phyloP scores from a whole-genome alignment of 768 basidiomycete species.

The Pleurotus citrinopileatus region DNA sequence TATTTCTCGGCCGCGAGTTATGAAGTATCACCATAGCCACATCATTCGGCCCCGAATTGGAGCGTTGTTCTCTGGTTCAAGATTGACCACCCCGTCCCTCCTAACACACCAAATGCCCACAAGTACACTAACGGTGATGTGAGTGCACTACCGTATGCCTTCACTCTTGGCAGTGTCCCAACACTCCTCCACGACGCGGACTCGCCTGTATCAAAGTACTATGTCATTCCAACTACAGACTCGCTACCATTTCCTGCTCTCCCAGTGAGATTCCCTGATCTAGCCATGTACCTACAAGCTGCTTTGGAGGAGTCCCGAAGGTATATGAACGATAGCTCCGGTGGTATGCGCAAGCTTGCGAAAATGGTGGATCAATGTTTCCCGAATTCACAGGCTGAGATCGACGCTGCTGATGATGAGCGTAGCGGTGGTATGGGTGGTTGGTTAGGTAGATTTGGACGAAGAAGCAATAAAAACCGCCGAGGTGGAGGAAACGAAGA shows the following conservation, averaged over 20 bases:
- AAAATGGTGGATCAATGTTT: conserved; percentile 70
- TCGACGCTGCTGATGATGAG: conserved; percentile 26
- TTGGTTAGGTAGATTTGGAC: conserved; percentile 63
- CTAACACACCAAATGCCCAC: conserved; percentile 36
- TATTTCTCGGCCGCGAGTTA: not conserved
- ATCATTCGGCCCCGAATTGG: conserved; percentile 62
- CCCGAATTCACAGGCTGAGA: conserved; percentile 32
- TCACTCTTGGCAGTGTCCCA: conserved; percentile 56
- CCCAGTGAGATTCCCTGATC: conserved; percentile 72
- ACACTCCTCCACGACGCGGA: conserved; percentile 64
- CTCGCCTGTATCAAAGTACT: conserved; percentile 62
- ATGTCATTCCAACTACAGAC: conserved; percentile 62
- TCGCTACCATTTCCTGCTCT: conserved; percentile 64
- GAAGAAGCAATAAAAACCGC: conserved; percentile 37
- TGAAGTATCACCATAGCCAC: conserved; percentile 39
- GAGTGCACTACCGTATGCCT: conserved; percentile 70
- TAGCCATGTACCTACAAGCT: conserved; percentile 73
- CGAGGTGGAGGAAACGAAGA: conserved; percentile 67
- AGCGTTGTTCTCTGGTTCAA: conserved; percentile 76
- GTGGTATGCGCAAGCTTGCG: conserved; percentile 62
- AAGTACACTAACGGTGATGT: conserved; percentile 59
- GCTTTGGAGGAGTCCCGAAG: conserved; percentile 68
- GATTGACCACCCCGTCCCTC: conserved; percentile 64
- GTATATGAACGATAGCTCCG: conserved; percentile 55
- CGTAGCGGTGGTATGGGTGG: conserved; percentile 40